A percentile compares a stretch with the other conserved stretches of the same genome.
These are phyloP conservation scores for Termitomyces heimii DNA, from an alignment of 768 basidiomycete genomes.

Conservation along the genomic window DNA sequence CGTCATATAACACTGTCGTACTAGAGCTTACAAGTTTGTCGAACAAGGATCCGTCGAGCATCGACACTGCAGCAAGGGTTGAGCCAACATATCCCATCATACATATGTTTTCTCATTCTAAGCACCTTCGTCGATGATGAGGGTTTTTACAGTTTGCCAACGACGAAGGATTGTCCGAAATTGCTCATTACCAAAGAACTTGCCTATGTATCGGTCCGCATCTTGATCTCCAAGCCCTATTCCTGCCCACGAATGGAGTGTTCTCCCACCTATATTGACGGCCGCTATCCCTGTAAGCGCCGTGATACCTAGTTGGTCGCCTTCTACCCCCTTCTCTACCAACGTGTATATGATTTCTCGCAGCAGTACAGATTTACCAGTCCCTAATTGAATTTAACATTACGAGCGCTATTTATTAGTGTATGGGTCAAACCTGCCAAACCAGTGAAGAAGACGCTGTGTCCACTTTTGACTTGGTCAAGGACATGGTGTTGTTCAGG, in stretches of 20 bases:
- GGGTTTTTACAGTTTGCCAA: conserved; percentile 56
- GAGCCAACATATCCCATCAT: neutral
- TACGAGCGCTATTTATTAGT: neutral
- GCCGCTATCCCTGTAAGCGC: conserved; percentile 79
- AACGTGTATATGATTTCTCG: conserved; percentile 61
- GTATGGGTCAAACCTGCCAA: conserved; percentile 55
- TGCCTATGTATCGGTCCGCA: conserved; percentile 45
- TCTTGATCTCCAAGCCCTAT: conserved; percentile 66
- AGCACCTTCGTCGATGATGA: conserved; percentile 86
- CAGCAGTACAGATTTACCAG: conserved; percentile 80
- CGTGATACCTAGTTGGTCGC: conserved; percentile 51
- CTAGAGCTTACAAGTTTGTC: conserved; percentile 61
- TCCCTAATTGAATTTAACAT: conserved; percentile 33
- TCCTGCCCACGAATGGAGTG: conserved; percentile 80
- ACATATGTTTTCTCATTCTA: neutral
- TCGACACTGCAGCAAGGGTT: conserved; percentile 54
- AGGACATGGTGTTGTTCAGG: conserved; percentile 46
- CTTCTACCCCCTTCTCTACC: conserved; percentile 18
- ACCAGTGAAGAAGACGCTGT: conserved; percentile 81
- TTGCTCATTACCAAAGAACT: conserved; percentile 38
- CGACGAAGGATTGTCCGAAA: conserved; percentile 38
- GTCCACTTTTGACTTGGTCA: conserved; percentile 45
- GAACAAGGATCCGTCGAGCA: conserved; percentile 78
- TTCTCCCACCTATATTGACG: conserved; percentile 79
- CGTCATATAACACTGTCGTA: neutral